Percentiles rank a stretch among this genome's conserved stretches.
phyloP scores from a whole-genome alignment of 2,329 filamentous ascomycete species.

The Nannizziopsis barbatae region DNA sequence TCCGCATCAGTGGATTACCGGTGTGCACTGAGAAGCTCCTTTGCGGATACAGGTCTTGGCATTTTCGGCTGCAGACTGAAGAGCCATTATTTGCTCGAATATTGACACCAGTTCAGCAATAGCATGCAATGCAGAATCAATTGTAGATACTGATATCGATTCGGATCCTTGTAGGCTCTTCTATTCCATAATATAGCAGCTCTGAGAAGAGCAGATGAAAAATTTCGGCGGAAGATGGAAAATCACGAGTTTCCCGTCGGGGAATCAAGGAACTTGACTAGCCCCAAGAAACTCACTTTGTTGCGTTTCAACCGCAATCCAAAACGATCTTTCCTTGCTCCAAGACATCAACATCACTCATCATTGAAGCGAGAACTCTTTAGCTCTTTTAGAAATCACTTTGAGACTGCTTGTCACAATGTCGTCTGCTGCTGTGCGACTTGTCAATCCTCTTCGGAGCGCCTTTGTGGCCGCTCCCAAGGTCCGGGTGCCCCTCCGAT shows the following conservation, averaged over 20 bases:
- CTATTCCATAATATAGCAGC: too few relatives aligned
- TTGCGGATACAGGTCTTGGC: too few relatives aligned
- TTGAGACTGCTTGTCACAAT: slow-evolving; percentile 18
- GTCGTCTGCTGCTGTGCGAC: slow-evolving; percentile 27
- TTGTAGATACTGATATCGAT: too few relatives aligned
- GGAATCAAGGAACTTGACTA: slow-evolving; percentile 2
- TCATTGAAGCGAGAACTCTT: background rate
- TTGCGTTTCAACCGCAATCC: slow-evolving; percentile 6
- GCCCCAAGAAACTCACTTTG: background rate
- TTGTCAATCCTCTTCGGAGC: slow-evolving; percentile 13
- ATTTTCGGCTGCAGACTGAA: background rate
- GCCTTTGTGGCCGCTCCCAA: slow-evolving; percentile 12
- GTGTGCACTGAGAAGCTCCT: too few relatives aligned
- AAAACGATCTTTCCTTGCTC: background rate
- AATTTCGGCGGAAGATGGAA: background rate
- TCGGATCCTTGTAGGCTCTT: too few relatives aligned
- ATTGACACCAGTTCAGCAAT: too few relatives aligned
- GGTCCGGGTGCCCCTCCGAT: slow-evolving; percentile 13
- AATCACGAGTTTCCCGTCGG: slow-evolving; percentile 8
- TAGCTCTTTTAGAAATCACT: background rate
- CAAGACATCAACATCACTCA: background rate
- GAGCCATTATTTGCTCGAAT: background rate
- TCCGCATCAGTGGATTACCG: too few relatives aligned
- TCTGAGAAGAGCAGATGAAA: too few relatives aligned
- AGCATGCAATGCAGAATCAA: too few relatives aligned